A percentile compares a stretch with the other conserved stretches of the same genome.
Evolutionary conservation across 176 grass and related monocot genomes (phyloP).

Genomic region (Juncus effusus): DNA sequence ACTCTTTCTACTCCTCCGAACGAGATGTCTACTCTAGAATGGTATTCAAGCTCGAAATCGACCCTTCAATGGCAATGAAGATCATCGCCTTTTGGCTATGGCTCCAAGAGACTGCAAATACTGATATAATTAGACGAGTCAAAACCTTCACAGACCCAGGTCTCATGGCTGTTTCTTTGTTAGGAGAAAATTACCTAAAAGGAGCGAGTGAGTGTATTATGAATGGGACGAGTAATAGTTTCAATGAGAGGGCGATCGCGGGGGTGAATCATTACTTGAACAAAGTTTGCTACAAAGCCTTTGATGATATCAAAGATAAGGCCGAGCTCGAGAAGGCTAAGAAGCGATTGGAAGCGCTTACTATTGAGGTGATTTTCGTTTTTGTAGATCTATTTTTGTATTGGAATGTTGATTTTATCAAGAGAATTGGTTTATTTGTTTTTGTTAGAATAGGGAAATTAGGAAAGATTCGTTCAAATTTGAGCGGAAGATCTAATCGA

Average conservation of each 20-base stretch:
- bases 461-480: neutral
- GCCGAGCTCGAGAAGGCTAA: conserved; percentile 26
- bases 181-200: conserved; percentile 21
- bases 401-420: neutral
- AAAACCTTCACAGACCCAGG: conserved; percentile 11
- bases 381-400: conserved; percentile 16
- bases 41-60: conserved; percentile 36
- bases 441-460: neutral
- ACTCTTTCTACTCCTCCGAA: conserved; percentile 22
- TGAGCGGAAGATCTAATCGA: neutral
- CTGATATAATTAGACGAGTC: conserved; percentile 8
- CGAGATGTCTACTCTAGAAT: conserved; percentile 42
- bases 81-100: conserved; percentile 63
- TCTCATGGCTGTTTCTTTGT: neutral
- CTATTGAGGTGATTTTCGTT: conserved; percentile 14
- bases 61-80: conserved; percentile 38
- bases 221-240: neutral
- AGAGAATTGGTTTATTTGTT: neutral
- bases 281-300: conserved; percentile 14
- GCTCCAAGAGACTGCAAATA: conserved; percentile 34
- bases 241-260: conserved; percentile 7
- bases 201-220: conserved; percentile 4
- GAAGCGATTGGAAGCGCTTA: conserved; percentile 17
- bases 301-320: conserved; percentile 24
- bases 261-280: conserved; percentile 22